A percentile compares a stretch with the other conserved stretches of the same genome.
Evolutionary conservation across 208 protist genomes (phyloP).

Genomic region (Trypanosoma rangeli): DNA sequence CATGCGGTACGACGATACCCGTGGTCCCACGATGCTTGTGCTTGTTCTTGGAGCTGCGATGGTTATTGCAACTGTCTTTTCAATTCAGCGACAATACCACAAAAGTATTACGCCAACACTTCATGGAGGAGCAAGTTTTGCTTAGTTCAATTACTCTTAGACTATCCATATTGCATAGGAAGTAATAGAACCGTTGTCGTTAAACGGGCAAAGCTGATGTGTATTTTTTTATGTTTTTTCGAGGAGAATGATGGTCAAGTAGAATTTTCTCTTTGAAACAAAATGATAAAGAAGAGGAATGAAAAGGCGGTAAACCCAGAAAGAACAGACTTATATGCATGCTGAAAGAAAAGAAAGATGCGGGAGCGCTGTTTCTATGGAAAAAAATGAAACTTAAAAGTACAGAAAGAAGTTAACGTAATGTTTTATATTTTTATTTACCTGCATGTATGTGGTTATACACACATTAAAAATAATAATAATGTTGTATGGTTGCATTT

Average conservation of each 20-base stretch:
- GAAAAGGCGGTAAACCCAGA: background rate
- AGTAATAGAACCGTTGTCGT: conserved; percentile 11
- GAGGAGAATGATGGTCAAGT: background rate
- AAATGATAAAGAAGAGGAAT: conserved; percentile 3
- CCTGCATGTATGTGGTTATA: conserved; percentile 10
- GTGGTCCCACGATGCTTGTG: conserved; percentile 84
- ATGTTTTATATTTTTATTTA: conserved; percentile 2
- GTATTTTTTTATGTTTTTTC: conserved; percentile 1
- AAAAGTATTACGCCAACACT: conserved; percentile 56
- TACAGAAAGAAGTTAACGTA: background rate
- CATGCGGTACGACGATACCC: conserved; percentile 92
- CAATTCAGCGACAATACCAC: conserved; percentile 80
- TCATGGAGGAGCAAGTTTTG: conserved; percentile 56
- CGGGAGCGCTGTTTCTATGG: background rate
- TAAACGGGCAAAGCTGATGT: background rate
- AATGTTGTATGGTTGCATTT: too few relatives aligned
- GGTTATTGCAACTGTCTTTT: conserved; percentile 83
- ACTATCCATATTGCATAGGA: background rate
- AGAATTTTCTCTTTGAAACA: background rate
- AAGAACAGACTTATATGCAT: conserved; percentile 1
- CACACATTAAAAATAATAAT: too few relatives aligned
- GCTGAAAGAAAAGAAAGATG: conserved; percentile 8
- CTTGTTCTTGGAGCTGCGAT: conserved; percentile 75
- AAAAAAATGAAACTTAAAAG: background rate
- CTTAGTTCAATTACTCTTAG: conserved; percentile 21